Percentiles rank a stretch among this genome's conserved stretches.
Evolutionary conservation across 805 yeast genomes (phyloP).

Genomic region (Diddensiella transvaalensis): DNA sequence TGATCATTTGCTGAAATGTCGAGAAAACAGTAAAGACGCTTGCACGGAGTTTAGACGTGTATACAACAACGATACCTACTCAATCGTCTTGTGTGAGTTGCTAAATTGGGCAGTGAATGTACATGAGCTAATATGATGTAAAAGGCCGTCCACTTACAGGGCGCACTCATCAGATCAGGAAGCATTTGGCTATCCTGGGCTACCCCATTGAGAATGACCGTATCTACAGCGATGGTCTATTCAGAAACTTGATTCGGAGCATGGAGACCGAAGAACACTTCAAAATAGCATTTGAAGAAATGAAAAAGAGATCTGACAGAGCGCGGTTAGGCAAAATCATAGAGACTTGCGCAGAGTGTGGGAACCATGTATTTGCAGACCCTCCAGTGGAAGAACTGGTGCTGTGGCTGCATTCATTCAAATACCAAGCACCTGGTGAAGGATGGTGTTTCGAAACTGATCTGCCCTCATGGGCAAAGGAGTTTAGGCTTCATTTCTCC

Average conservation of each 20-base stretch:
- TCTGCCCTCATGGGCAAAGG: slow-evolving; percentile 67
- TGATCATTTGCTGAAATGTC: slow-evolving; percentile 1
- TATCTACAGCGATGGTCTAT: slow-evolving; percentile 62
- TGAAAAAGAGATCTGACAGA: slow-evolving; percentile 40
- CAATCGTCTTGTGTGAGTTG: slow-evolving; percentile 41
- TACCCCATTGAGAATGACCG: slow-evolving; percentile 90
- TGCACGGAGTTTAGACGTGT: slow-evolving; percentile 58
- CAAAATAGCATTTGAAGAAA: slow-evolving; percentile 41
- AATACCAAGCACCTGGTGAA: slow-evolving; percentile 44
- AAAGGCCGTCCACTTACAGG: slow-evolving; percentile 84
- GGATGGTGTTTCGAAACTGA: slow-evolving; percentile 66
- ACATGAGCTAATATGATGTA: slow-evolving; percentile 36
- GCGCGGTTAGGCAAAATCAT: slow-evolving; percentile 26
- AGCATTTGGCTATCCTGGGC: slow-evolving; percentile 81
- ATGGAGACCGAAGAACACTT: slow-evolving; percentile 32
- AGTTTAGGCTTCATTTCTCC: neutral
- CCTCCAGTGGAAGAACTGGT: slow-evolving; percentile 77
- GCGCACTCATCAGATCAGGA: slow-evolving; percentile 90
- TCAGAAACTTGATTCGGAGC: slow-evolving; percentile 66
- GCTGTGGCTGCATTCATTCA: slow-evolving; percentile 79
- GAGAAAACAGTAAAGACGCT: slow-evolving; percentile 49
- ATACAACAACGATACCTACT: slow-evolving; percentile 46
- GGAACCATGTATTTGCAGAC: slow-evolving; percentile 61
- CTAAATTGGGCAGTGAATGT: neutral
- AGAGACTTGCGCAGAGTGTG: slow-evolving; percentile 57